A percentile compares a stretch with the other conserved stretches of the same genome.
Conservation (phyloP, 768 basidiomycete species). For the Filobasidium floriforme region DNA sequence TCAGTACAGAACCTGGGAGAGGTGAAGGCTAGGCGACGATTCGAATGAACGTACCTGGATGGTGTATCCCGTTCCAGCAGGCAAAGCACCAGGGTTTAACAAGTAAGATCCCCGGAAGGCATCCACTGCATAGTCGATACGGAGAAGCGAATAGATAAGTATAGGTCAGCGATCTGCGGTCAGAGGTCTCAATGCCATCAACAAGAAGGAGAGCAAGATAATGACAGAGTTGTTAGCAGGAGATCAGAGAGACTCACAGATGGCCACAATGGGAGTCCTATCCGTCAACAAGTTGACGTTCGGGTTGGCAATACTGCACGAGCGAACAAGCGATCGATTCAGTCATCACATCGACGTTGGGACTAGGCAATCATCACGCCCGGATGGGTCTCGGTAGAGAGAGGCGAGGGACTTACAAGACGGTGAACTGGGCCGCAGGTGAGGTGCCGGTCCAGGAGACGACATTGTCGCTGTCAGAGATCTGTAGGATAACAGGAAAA, state of each 20-base stretch:
- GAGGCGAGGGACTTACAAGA: slow-evolving; percentile 33
- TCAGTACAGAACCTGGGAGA: background rate
- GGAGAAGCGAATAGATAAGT: background rate
- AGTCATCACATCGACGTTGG: background rate
- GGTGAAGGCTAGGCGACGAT: too few species aligned
- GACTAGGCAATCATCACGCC: slow-evolving; percentile 22
- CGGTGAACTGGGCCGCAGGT: slow-evolving; percentile 33
- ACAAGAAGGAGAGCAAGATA: too few species aligned
- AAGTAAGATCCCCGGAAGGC: background rate
- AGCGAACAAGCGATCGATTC: background rate
- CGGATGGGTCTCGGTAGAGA: background rate
- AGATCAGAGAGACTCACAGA: slow-evolving; percentile 26
- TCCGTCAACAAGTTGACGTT: slow-evolving; percentile 20
- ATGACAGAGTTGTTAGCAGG: background rate
- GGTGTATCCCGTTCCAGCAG: slow-evolving; percentile 24
- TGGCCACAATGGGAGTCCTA: slow-evolving; percentile 11
- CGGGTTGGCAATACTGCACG: slow-evolving; percentile 20
- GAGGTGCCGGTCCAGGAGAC: slow-evolving; percentile 33
- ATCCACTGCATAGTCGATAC: background rate
- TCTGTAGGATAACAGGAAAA: background rate
- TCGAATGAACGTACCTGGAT: slow-evolving; percentile 10
- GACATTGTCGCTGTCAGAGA: slow-evolving; percentile 34
- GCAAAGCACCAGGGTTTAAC: background rate
- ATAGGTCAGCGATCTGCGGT: too few species aligned
- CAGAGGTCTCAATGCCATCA: too few species aligned